These are phyloP conservation scores for Kluyveromyces lactis DNA, from an alignment of 805 yeast species.

Conservation along the genomic window DNA sequence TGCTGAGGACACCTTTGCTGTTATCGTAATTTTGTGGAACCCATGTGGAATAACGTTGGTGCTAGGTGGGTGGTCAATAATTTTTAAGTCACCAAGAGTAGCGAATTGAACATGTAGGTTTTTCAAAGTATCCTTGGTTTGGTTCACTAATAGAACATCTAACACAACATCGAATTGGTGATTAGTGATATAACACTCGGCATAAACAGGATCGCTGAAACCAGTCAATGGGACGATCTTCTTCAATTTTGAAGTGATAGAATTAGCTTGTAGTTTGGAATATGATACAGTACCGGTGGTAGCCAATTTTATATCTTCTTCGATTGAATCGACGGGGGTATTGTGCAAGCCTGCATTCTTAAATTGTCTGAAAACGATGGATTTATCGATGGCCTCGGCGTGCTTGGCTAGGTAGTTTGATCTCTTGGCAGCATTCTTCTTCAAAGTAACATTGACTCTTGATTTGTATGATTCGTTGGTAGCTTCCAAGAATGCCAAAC, in stretches of 20 bases:
- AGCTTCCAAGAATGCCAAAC: slow-evolving; percentile 74
- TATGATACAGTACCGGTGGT: slow-evolving; percentile 34
- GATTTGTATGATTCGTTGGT: slow-evolving; percentile 76
- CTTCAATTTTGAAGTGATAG: slow-evolving; percentile 68
- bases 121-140: slow-evolving; percentile 83
- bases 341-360: slow-evolving; percentile 36
- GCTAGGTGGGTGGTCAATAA: slow-evolving; percentile 82
- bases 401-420: slow-evolving; percentile 51
- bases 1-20: slow-evolving; percentile 91
- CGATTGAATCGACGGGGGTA: slow-evolving; percentile 36
- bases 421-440: slow-evolving; percentile 46
- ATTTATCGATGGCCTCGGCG: slow-evolving; percentile 72
- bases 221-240: slow-evolving; percentile 95
- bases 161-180: slow-evolving; percentile 94
- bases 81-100: slow-evolving; percentile 90
- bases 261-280: slow-evolving; percentile 43
- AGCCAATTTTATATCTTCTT: slow-evolving; percentile 55
- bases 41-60: slow-evolving; percentile 97
- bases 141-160: slow-evolving; percentile 90
- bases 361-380: slow-evolving; percentile 73
- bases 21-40: slow-evolving; percentile 80
- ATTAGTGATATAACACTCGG: slow-evolving; percentile 93
- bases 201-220: slow-evolving; percentile 94
- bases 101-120: slow-evolving; percentile 93
- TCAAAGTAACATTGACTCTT: slow-evolving; percentile 56